phyloP scores from a whole-genome alignment of 2,329 filamentous ascomycete genomes.

The Venturiaceae sp. region DNA sequence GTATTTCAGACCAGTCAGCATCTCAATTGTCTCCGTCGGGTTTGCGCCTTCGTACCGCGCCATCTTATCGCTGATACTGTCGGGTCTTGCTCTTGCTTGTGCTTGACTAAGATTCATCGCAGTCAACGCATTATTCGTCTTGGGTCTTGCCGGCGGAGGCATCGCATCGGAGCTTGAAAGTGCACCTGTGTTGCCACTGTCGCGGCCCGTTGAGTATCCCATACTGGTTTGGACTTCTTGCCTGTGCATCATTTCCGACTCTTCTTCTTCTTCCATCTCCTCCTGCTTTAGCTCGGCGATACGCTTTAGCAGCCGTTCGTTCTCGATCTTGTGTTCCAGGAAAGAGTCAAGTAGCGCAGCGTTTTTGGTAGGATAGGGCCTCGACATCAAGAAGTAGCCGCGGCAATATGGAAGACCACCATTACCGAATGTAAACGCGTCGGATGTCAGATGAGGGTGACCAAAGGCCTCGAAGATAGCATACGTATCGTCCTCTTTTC shows the following conservation, averaged over 20 bases:
- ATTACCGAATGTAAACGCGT: conserved; percentile 54
- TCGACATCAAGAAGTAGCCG: conserved; percentile 88
- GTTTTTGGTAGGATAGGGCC: conserved; percentile 84
- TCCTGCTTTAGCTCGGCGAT: conserved; percentile 80
- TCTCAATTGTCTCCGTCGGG: conserved; percentile 82
- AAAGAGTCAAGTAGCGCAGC: conserved; percentile 81
- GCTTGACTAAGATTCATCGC: conserved; percentile 71
- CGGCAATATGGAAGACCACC: conserved; percentile 54
- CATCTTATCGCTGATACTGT: conserved; percentile 79
- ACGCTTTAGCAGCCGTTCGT: conserved; percentile 73
- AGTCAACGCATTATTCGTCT: conserved; percentile 47
- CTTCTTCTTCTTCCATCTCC: conserved; percentile 70
- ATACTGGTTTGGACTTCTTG: conserved; percentile 44
- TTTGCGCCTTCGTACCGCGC: conserved; percentile 63
- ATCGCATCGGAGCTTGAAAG: conserved; percentile 40
- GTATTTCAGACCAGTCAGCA: conserved; percentile 83
- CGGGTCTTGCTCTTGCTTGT: conserved; percentile 53
- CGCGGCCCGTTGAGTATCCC: conserved; percentile 30
- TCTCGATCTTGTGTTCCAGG: conserved; percentile 93
- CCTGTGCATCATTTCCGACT: conserved; percentile 49
- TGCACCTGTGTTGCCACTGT: conserved; percentile 24
- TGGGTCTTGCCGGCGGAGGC: conserved; percentile 56
- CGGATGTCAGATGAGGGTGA: conserved; percentile 74
- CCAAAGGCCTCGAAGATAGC: conserved; percentile 85
- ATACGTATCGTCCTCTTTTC: conserved; percentile 62